Base-by-base conservation (phyloP, 192 early-diverging fungal species). In the Linnemannia elongata region DNA sequence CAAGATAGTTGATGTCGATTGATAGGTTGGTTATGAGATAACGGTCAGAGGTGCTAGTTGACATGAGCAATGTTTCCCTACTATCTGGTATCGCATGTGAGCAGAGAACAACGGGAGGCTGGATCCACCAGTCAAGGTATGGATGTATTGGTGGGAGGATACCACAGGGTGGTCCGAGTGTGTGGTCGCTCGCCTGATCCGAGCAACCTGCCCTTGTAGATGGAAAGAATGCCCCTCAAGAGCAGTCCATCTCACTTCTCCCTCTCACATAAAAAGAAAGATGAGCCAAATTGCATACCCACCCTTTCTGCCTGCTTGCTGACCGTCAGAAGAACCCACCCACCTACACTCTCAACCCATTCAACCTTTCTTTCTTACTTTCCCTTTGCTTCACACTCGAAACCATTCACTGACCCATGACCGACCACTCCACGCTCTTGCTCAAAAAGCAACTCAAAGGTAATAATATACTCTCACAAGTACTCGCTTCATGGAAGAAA, bases 391-490 rank as follows among this genome's bases (percentile, higher is more conserved):
- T 9, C 30, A 66, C 55, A 27, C 1, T 10, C 55, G 10, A 66
- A 66, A 7, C 30, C n/a, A 66, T 27, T 30, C 60, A 66, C 12
- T 66, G 10, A 66, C 30, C 3, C 60, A 66, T 66, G 83, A 33
- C 78, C 35, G 89, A 91, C 33, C 90, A 90, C 54, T 82, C 88
- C 22, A 74, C 88, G 68, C 85, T 93, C 36, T 75, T 93, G 22
- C 86, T 93, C 38, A 69, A 78, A 54, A 88, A 83, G 85, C 92
- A 93, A 72, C 83, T 93, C 69, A 88, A 70, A 89, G 91, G 91
- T 90, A 80, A 82, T 35, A 69, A 33, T 1, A 45, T 15, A 45
- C 44, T 45, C 12, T 13, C 7, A 12, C 47, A 24, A 66, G 10
- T 33, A 33, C 0, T 30, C 9, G 55, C n/a, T 7, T 10, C 22